Conservation (phyloP, 2,329 filamentous ascomycete species). For the Coleophoma cylindrospora region DNA sequence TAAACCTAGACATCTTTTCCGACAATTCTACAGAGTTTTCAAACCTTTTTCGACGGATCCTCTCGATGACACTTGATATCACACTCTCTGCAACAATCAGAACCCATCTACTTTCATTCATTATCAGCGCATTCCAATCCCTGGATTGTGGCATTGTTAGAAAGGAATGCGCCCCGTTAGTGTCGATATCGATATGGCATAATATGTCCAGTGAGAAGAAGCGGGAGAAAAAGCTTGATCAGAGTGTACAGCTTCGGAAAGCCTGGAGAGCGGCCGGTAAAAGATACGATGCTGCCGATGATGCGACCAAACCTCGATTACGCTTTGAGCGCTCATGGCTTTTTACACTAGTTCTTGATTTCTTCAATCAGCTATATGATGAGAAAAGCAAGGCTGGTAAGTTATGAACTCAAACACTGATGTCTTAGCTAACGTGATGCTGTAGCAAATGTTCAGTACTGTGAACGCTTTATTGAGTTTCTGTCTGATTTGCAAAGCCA, state of each 20-base stretch:
- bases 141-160: conserved; percentile 83
- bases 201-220: conserved; percentile 76
- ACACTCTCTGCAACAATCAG: conserved; percentile 63
- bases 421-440: background rate
- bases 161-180: conserved; percentile 92
- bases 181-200: conserved; percentile 94
- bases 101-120: conserved; percentile 80
- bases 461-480: conserved; percentile 89
- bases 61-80: conserved; percentile 77
- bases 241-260: conserved; percentile 72
- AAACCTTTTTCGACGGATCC: conserved; percentile 78
- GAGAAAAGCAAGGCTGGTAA: conserved; percentile 41
- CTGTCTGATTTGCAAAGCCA: conserved; percentile 89
- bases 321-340: conserved; percentile 94
- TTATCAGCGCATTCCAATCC: conserved; percentile 90
- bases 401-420: conserved; percentile 5
- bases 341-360: conserved; percentile 79
- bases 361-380: conserved; percentile 68
- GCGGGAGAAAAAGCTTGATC: conserved; percentile 68
- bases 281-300: conserved; percentile 82
- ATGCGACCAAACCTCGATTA: conserved; percentile 69
- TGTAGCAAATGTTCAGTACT: conserved; percentile 69
- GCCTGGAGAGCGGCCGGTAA: conserved; percentile 86
- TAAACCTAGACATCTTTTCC: conserved; percentile 61
- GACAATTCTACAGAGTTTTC: conserved; percentile 79